Percentiles rank a stretch among this genome's conserved stretches.
Conservation (phyloP, 371 early-diverging fungal genomes). For the Mortierella sp. region DNA sequence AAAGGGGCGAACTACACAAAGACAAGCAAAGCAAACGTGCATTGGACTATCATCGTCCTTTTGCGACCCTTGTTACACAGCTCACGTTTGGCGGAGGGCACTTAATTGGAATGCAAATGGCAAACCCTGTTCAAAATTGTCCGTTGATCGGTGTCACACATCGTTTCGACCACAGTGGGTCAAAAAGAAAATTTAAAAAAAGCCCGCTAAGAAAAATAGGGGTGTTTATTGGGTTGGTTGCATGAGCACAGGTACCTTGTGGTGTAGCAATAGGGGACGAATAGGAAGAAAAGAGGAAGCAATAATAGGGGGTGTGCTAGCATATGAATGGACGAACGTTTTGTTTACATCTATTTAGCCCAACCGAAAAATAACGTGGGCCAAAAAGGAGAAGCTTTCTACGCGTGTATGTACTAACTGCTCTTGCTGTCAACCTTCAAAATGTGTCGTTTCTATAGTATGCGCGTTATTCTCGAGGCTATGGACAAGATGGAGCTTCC, state of each 20-base stretch:
- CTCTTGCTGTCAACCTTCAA: background rate
- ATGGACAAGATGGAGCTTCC: conserved; percentile 89
- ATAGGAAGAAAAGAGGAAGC: too few species aligned
- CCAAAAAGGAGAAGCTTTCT: background rate
- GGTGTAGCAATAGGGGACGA: background rate
- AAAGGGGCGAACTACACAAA: background rate
- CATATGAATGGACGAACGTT: background rate
- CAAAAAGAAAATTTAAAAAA: background rate
- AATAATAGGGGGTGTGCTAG: background rate
- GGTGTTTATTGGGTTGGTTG: background rate
- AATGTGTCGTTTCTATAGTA: conserved; percentile 55
- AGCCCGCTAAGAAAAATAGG: background rate
- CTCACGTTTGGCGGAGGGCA: background rate
- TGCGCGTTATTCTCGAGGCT: conserved; percentile 95
- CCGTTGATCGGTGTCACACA: background rate
- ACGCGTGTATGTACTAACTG: background rate
- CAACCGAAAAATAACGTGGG: background rate
- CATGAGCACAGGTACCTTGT: too few species aligned
- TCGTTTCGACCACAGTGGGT: background rate
- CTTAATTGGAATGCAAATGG: background rate
- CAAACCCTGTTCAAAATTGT: background rate
- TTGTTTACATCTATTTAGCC: background rate
- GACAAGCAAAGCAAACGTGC: background rate
- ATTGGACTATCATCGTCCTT: background rate
- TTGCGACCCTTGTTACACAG: conserved; percentile 4